Evolutionary conservation across 23 red algal genomes (phyloP), one percentile per base, ranked within the genome.

Genomic region (Gracilaria vermiculophylla): DNA sequence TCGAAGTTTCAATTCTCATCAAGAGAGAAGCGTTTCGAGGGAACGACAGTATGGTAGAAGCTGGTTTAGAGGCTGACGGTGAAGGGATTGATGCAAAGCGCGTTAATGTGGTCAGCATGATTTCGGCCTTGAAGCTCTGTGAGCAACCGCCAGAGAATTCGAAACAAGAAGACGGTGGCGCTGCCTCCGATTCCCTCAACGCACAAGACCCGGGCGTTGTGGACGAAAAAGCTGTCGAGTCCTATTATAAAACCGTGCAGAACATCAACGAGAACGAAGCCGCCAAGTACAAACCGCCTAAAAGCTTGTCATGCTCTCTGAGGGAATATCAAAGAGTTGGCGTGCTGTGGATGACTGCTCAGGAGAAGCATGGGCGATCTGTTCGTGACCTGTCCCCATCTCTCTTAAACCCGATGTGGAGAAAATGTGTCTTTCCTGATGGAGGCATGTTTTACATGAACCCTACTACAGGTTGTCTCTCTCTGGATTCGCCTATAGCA

Each of bases 371-470:
- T 56, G 87, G 87, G 4, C 80, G 61, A 33, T 41, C 21, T 41
- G 76, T 27, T 17, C 43, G 55, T 10, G 75, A 45, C 20, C 42
- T 29, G 6, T 25, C 87, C 2, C 41, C 50, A 39, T 14, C 48
- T 71, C 47, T 73, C 41, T 51, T 91, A 34, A 86, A 86, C 81
- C 92, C 92, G 28, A 14, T 94, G 31, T 94, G 92, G 92, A 82
- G 77, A 48, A 45, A 78, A 37, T 33, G 69, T n/a, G 3, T 61
- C 1, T 89, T 89, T 53, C 49, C 69, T 7, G 82, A 88, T 41
- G 92, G 92, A 36, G 67, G 72, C 73, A 57, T 82, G 43, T 94
- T 94, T 89, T 94, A 64, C 61, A 65, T 86, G 48, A 94, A 94
- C 53, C 28, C 55, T 6, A 76, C 81, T 5, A 85, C 70, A 23